These are phyloP conservation scores for Geosmithia putterillii DNA, from an alignment of 2,329 filamentous ascomycete species.

Conservation along the genomic window DNA sequence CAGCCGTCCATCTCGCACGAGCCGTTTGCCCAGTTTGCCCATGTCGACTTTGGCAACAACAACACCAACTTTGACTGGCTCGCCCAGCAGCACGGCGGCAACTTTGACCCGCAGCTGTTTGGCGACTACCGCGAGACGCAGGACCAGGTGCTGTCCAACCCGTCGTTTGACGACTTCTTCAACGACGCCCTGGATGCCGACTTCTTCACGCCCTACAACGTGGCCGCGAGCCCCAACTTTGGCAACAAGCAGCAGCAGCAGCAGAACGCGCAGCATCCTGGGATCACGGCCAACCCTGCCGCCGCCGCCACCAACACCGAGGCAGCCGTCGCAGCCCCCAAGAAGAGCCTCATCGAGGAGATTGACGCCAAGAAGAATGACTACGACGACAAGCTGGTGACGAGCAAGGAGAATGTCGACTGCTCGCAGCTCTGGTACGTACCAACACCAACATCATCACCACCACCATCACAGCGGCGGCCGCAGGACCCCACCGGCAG, in stretches of 20 bases:
- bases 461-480: no score
- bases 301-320: no score
- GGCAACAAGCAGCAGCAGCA: neutral
- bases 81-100: conserved; percentile 66
- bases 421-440: conserved; percentile 90
- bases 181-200: conserved; percentile 74
- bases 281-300: no score
- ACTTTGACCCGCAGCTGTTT: conserved; percentile 86
- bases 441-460: conserved; percentile 6
- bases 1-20: conserved; percentile 27
- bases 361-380: conserved; percentile 66
- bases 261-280: conserved; percentile 5
- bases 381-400: conserved; percentile 50
- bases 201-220: conserved; percentile 72
- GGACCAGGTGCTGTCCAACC: conserved; percentile 59
- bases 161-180: conserved; percentile 60
- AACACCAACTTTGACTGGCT: conserved; percentile 59
- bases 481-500: neutral
- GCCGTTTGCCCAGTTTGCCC: conserved; percentile 15
- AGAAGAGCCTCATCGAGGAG: conserved; percentile 63
- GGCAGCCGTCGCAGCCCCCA: conserved; percentile 19
- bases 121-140: conserved; percentile 87
- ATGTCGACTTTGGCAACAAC: conserved; percentile 29
- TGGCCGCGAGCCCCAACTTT: conserved; percentile 24
- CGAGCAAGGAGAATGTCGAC: conserved; percentile 50